Percentiles rank a stretch among this genome's conserved stretches.
Conservation (phyloP, 139 green algal species). For the Chlorella sorokiniana region DNA sequence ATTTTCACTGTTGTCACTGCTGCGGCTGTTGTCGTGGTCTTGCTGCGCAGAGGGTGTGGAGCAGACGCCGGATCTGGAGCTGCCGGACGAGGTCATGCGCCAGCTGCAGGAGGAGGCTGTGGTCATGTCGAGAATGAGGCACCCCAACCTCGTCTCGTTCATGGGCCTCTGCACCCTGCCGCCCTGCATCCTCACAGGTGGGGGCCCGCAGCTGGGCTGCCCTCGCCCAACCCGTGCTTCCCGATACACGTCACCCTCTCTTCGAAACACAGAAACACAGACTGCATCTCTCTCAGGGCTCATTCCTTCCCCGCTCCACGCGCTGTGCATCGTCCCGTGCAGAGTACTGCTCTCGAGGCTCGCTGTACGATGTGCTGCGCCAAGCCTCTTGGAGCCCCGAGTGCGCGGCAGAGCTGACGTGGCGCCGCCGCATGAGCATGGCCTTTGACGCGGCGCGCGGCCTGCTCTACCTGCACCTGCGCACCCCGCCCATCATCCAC, state of each 20-base stretch:
- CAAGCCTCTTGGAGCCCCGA: background rate
- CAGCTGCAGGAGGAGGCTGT: conserved; percentile 40
- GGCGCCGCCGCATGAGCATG: conserved; percentile 52
- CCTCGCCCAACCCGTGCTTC: background rate
- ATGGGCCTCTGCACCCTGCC: conserved; percentile 55
- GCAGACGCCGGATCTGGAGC: background rate
- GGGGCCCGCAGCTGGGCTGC: background rate
- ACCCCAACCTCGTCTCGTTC: conserved; percentile 61
- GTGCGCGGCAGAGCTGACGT: conserved; percentile 34
- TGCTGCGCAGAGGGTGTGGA: background rate
- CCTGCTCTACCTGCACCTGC: conserved; percentile 57
- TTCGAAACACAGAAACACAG: background rate
- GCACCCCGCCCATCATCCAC: conserved; percentile 52
- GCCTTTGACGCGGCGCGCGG: conserved; percentile 53
- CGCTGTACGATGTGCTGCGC: conserved; percentile 49
- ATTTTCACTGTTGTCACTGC: background rate
- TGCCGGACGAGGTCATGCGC: background rate
- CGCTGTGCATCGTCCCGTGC: too few relatives aligned
- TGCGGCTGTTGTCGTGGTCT: background rate
- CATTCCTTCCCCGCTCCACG: background rate
- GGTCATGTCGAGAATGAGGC: conserved; percentile 54
- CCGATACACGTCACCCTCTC: background rate
- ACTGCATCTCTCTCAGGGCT: background rate
- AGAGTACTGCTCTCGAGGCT: conserved; percentile 54
- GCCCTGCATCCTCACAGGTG: conserved; percentile 42